Evolutionary conservation across 2,329 filamentous ascomycete genomes (phyloP), one percentile per base, ranked within the genome.

Genomic region (Hymenoscyphus fructigenus): DNA sequence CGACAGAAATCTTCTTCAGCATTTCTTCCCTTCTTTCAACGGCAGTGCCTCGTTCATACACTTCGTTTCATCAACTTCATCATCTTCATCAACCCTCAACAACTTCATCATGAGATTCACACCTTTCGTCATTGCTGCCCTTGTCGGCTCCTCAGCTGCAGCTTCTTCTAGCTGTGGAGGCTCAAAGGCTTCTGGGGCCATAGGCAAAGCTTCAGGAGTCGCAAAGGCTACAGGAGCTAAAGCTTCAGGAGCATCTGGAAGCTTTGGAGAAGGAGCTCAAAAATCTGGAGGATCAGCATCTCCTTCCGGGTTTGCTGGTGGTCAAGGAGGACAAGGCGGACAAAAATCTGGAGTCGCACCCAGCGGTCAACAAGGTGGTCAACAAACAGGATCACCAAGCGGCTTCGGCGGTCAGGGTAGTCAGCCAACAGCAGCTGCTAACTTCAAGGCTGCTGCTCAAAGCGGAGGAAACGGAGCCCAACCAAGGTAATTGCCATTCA

Each of bases 1-100:
- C 17, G 56, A 58, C 56, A 38, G 56, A 58, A 38, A 34, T 58
- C 56, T 38, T 58, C 32, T 58, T 58, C 7, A 34, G 29, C 17
- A 34, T 29, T 36, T 58, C 32, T 58, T 58, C 17, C 29, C 17
- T 58, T 58, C 56, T n/a, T 58, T 34, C 29, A 17, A 58, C 56
- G 32, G 56, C 56, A 58, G 56, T 38, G 28, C 56, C 32, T 23
- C n/a, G 38, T 53, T 26, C 9, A 53, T 53, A 53, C 20, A 53
- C 47, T 53, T 53, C 20, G 44, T 10, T 50, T 50, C 44, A 50
- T 50, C 44, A 20, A 7, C 44, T 50, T 50, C n/a, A 23, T 26
- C 47, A 53, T 12, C 47, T 53, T 26, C 47, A 14, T 12, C 12
- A 28, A 12, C 44, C 20, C n/a, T 23, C 20, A 20, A 50, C 20